These are phyloP conservation scores for Erythrobasidium hasegawianum DNA, from an alignment of 1,284 basidiomycete species.

Conservation along the genomic window DNA sequence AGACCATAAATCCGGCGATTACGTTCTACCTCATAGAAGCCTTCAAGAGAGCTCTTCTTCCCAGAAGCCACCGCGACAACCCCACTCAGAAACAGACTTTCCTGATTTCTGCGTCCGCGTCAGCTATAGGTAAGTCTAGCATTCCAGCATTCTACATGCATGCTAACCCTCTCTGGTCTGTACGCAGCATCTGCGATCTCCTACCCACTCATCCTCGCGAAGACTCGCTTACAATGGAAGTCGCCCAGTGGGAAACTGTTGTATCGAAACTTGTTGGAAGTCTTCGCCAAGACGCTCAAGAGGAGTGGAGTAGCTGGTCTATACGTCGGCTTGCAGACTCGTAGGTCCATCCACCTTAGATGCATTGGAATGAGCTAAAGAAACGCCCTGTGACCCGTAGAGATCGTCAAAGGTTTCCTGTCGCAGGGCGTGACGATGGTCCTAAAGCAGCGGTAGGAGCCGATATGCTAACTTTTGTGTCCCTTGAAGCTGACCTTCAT, in stretches of 20 bases:
- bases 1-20: conserved; percentile 49
- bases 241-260: conserved; percentile 45
- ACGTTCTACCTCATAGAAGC: conserved; percentile 51
- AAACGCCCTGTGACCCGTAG: background rate
- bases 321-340: conserved; percentile 78
- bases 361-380: background rate
- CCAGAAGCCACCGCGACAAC: conserved; percentile 44
- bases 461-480: background rate
- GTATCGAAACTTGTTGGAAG: conserved; percentile 40
- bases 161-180: background rate
- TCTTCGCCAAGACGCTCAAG: conserved; percentile 53
- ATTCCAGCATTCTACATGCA: conserved; percentile 39
- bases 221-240: conserved; percentile 51
- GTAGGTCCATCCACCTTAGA: background rate
- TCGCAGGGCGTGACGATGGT: conserved; percentile 50
- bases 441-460: conserved; percentile 49
- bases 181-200: conserved; percentile 43
- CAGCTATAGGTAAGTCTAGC: conserved; percentile 47
- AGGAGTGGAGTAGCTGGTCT: conserved; percentile 75
- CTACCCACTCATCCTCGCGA: conserved; percentile 52
- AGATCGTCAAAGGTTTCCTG: conserved; percentile 76
- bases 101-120: conserved; percentile 51
- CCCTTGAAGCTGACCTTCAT: background rate
- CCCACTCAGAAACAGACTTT: conserved; percentile 50
- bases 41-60: conserved; percentile 48